Evolutionary conservation across 2,329 filamentous ascomycete species (phyloP).

Genomic region (Colletotrichum tamarilloi): DNA sequence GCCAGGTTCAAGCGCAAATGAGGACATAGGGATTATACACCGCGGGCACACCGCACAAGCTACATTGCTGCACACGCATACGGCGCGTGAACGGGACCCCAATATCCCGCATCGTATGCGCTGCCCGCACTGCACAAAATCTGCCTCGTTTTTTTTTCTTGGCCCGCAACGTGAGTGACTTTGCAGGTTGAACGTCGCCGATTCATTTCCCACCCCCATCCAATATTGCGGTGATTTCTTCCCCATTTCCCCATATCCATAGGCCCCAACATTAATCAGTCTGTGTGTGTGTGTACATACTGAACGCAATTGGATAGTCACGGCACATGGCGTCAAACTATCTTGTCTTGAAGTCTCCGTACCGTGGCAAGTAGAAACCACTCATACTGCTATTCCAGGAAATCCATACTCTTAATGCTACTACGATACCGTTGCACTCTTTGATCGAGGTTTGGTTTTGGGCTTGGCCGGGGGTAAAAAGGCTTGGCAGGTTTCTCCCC

Average conservation of each 20-base stretch:
- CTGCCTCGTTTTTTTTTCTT: slow-evolving; percentile 19
- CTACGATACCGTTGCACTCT: slow-evolving; percentile 12
- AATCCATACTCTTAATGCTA: neutral
- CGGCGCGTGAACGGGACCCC: neutral
- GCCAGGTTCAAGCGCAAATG: neutral
- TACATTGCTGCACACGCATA: neutral
- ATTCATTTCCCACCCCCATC: slow-evolving; percentile 26
- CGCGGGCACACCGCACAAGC: neutral
- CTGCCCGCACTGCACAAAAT: slow-evolving; percentile 7
- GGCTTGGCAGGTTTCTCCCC: slow-evolving; percentile 28
- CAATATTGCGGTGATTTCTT: slow-evolving; percentile 22
- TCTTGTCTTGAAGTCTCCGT: neutral
- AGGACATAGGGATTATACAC: neutral
- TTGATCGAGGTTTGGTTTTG: slow-evolving; percentile 21
- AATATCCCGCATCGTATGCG: slow-evolving; percentile 15
- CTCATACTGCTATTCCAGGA: slow-evolving; percentile 21
- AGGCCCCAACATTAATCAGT: neutral
- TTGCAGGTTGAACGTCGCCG: neutral
- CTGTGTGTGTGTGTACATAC: neutral
- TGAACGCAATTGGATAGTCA: neutral
- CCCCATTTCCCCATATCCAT: slow-evolving; percentile 21
- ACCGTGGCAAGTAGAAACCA: neutral
- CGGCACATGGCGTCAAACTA: neutral
- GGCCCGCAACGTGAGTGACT: slow-evolving; percentile 8
- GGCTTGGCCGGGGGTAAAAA: slow-evolving; percentile 8